Evolutionary conservation across 148 eudicot genomes (phyloP).

Genomic region (Oxyria digyna): DNA sequence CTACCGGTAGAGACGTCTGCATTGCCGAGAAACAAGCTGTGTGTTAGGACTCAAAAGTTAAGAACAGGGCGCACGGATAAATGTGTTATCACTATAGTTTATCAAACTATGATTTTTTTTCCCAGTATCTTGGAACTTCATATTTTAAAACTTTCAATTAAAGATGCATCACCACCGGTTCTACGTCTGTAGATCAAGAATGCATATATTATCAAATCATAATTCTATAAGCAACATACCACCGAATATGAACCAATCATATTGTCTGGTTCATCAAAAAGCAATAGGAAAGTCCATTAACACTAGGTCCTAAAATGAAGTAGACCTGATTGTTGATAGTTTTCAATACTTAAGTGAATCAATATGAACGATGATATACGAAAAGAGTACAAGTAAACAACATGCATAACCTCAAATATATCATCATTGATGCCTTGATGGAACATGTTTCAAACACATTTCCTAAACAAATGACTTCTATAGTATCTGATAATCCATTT

Average conservation of each 20-base stretch:
- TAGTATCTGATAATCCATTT: not conserved
- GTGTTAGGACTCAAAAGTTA: not conserved
- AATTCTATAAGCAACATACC: not conserved
- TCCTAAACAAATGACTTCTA: not conserved
- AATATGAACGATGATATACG: not conserved
- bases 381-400: not conserved
- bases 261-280: not conserved
- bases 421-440: not conserved
- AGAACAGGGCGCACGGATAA: not conserved
- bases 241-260: not conserved
- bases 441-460: not conserved
- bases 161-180: too few relatives aligned
- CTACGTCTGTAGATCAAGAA: not conserved
- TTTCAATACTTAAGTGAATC: not conserved
- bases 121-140: not conserved
- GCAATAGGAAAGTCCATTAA: not conserved
- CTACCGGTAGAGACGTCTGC: constrained; percentile 75
- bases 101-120: too few relatives aligned
- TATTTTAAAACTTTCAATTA: not conserved
- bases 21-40: not conserved
- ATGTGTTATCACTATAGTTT: not conserved
- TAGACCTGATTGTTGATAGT: not conserved
- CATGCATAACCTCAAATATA: not conserved
- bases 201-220: not conserved
- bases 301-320: not conserved